phyloP scores from a whole-genome alignment of 345 rosid species.

The Citrus medica region DNA sequence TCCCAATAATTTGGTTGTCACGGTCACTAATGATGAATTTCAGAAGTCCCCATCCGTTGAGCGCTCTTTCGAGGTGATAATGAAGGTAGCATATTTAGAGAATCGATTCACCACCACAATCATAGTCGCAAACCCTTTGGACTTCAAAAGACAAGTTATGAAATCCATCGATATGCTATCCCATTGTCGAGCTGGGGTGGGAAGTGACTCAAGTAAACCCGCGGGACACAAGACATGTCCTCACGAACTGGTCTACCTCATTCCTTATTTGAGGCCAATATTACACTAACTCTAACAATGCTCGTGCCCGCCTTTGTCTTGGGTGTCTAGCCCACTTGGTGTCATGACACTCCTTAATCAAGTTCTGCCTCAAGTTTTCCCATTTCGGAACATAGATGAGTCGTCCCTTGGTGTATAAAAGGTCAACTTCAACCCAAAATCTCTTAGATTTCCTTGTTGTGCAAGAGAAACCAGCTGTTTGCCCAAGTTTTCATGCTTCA shows the following conservation, averaged over 20 bases:
- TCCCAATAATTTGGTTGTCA: background rate
- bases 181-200: background rate
- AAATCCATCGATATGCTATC: background rate
- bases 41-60: background rate
- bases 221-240: background rate
- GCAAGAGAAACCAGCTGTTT: background rate
- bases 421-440: background rate
- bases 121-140: accelerated
- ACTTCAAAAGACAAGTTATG: background rate
- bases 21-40: background rate
- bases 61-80: accelerated
- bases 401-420: accelerated
- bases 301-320: accelerated
- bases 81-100: background rate
- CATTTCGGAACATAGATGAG: background rate
- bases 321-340: background rate
- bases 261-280: background rate
- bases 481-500: background rate
- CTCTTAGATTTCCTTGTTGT: background rate
- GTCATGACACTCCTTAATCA: background rate
- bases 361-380: background rate
- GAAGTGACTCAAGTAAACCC: background rate
- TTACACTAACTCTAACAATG: background rate
- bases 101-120: background rate
- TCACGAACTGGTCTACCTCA: background rate